Evolutionary conservation across 2,329 filamentous ascomycete genomes (phyloP).

Genomic region (Hymenotorrendiella dingleyae): DNA sequence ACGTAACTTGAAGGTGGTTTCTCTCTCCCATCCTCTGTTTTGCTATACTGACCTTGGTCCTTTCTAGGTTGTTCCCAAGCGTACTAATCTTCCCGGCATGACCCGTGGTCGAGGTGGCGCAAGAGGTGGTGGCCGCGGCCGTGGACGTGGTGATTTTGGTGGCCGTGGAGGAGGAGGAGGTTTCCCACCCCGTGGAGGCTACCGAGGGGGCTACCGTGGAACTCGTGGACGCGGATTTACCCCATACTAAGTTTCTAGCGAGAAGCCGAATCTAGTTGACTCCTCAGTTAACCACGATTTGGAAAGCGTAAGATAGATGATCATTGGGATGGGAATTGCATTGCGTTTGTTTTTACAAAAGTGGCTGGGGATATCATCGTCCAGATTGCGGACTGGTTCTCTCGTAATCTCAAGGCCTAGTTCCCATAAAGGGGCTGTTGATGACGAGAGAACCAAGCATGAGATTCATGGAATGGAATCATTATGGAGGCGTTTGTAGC

Average conservation of each 20-base stretch:
- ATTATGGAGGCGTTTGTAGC: no score
- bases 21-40: background rate
- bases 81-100: conserved; percentile 95
- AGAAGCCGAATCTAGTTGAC: background rate
- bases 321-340: background rate
- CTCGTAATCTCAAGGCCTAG: no score
- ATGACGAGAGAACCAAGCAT: no score
- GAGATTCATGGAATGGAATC: no score
- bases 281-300: conserved; percentile 3
- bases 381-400: no score
- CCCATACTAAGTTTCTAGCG: conserved; percentile 48
- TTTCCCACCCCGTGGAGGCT: conserved; percentile 40
- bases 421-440: no score
- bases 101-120: conserved; percentile 64
- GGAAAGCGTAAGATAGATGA: conserved; percentile 20
- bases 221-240: conserved; percentile 51
- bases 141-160: conserved; percentile 42
- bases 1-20: conserved; percentile 81
- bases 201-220: conserved; percentile 55
- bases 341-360: no score
- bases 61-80: conserved; percentile 73
- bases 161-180: conserved; percentile 43
- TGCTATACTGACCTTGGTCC: conserved; percentile 7
- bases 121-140: conserved; percentile 40
- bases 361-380: no score